Evolutionary conservation across 2,329 filamentous ascomycete genomes (phyloP).

Genomic region (Apiospora hydei): DNA sequence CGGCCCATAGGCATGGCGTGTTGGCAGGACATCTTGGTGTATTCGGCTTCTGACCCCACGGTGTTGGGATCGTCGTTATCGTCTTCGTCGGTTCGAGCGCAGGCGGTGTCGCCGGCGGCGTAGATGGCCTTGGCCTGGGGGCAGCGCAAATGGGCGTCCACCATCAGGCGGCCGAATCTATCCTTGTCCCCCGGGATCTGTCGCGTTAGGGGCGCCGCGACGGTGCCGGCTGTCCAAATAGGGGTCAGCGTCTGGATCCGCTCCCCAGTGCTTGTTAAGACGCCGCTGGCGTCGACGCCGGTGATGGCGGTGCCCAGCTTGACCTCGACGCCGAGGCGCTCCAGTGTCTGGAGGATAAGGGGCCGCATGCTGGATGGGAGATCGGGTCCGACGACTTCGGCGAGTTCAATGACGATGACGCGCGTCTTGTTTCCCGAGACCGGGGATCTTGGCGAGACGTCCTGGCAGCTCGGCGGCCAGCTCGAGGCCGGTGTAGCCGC

Average conservation of each 20-base stretch:
- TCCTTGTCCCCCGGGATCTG: conserved; percentile 44
- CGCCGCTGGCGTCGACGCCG: conserved; percentile 35
- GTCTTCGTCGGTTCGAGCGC: conserved; percentile 34
- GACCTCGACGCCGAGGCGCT: conserved; percentile 39
- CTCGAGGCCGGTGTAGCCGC: conserved; percentile 46
- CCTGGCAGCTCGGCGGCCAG: conserved; percentile 41
- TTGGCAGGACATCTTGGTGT: conserved; percentile 46
- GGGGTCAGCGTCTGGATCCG: conserved; percentile 43
- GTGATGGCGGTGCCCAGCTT: conserved; percentile 40
- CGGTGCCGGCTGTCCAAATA: conserved; percentile 48
- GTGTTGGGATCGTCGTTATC: conserved; percentile 37
- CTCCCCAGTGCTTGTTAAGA: conserved; percentile 42
- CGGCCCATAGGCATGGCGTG: conserved; percentile 47
- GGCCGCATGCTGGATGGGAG: conserved; percentile 45
- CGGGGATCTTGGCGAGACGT: conserved; percentile 34
- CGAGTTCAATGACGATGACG: conserved; percentile 41
- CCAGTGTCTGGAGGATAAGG: conserved; percentile 41
- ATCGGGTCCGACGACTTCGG: conserved; percentile 40
- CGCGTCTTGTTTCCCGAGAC: conserved; percentile 28
- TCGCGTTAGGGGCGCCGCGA: conserved; percentile 41
- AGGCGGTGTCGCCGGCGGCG: conserved; percentile 46
- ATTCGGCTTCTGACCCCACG: neutral
- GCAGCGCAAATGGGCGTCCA: conserved; percentile 41
- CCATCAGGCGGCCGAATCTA: conserved; percentile 38
- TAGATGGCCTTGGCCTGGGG: conserved; percentile 35